Evolutionary conservation across 805 yeast genomes (phyloP).

Genomic region (Phaffomyces antillensis): DNA sequence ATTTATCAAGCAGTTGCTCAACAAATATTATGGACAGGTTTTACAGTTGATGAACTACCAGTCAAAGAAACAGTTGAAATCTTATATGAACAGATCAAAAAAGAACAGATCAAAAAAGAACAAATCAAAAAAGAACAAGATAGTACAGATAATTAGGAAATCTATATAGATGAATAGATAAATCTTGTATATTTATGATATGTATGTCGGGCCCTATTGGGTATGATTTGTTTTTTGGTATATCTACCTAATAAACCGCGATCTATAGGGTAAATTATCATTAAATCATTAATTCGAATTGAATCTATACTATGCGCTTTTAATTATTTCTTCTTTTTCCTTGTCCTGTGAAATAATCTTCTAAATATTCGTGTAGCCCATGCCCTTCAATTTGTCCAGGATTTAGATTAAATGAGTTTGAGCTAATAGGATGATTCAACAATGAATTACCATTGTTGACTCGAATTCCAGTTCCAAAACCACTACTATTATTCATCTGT

Average conservation of each 20-base stretch:
- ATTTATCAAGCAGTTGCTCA: slow-evolving; percentile 23
- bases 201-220: too few relatives aligned
- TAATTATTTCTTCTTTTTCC: not conserved
- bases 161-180: not conserved
- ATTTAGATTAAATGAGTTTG: not conserved
- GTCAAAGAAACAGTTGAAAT: slow-evolving; percentile 9
- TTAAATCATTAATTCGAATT: not conserved
- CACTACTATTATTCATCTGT: not conserved
- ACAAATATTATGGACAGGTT: slow-evolving; percentile 21
- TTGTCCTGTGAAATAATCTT: not conserved
- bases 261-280: too few relatives aligned
- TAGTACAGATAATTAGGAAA: not conserved
- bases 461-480: not conserved
- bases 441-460: not conserved
- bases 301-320: too few relatives aligned
- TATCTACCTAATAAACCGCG: too few relatives aligned
- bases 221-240: too few relatives aligned
- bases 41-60: slow-evolving; percentile 15
- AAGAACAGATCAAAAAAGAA: too few relatives aligned
- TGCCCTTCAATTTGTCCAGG: not conserved
- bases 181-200: not conserved
- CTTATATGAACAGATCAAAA: slow-evolving; percentile 6
- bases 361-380: not conserved
- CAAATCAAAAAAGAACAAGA: slow-evolving; percentile 2
- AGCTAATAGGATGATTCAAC: not conserved